Percentiles rank a stretch among this genome's conserved stretches.
Conservation (phyloP, 2,329 filamentous ascomycete genomes). For the Pseudogymnoascus sp. region DNA sequence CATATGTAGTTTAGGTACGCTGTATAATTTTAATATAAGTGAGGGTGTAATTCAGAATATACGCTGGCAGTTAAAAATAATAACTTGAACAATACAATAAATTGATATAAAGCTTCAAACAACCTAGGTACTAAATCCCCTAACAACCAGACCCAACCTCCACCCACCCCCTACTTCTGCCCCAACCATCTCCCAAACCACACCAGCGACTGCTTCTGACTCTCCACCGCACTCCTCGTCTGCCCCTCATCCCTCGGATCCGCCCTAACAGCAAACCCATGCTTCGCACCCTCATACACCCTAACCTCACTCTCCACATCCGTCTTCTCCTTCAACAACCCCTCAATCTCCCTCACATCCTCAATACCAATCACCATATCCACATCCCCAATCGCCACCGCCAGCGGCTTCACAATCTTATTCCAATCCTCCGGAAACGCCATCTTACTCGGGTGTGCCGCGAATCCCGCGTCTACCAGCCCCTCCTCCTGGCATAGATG, state of each 20-base stretch:
- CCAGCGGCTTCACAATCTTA: constrained; percentile 34
- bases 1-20: not conserved
- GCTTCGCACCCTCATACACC: constrained; percentile 32
- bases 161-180: not conserved
- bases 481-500: constrained; percentile 34
- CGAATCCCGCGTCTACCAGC: not conserved
- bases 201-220: constrained; percentile 32
- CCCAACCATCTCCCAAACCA: constrained; percentile 27
- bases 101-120: not conserved
- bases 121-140: not conserved
- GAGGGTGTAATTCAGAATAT: not conserved
- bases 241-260: constrained; percentile 29
- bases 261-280: constrained; percentile 34
- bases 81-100: not conserved
- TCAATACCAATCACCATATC: constrained; percentile 33
- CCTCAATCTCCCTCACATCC: constrained; percentile 21
- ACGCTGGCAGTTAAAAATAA: not conserved
- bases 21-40: too few species aligned
- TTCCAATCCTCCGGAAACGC: not conserved
- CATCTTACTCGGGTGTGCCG: not conserved
- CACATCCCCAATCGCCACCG: constrained; percentile 38
- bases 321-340: constrained; percentile 25
- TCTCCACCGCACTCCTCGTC: constrained; percentile 26
- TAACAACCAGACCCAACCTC: not conserved
- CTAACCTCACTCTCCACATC: constrained; percentile 27